These are phyloP conservation scores for Phytophthora tentaculata DNA, from an alignment of 352 stramenopile species.

Conservation along the genomic window DNA sequence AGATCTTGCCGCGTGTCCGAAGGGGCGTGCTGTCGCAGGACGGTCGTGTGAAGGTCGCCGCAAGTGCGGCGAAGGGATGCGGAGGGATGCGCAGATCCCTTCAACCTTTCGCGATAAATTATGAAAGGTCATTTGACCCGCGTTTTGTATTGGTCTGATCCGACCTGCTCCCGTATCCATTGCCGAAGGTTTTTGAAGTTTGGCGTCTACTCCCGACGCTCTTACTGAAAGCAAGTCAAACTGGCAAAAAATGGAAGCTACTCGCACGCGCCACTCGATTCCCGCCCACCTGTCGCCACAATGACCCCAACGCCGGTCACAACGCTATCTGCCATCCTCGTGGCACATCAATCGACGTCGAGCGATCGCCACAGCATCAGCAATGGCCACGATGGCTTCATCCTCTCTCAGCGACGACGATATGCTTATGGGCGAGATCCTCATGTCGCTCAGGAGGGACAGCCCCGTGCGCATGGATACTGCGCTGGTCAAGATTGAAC, in stretches of 20 bases:
- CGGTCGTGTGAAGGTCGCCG: constrained; percentile 37
- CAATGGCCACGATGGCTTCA: constrained; percentile 17
- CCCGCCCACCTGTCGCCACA: constrained; percentile 28
- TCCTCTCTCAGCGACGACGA: constrained; percentile 59
- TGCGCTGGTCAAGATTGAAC: constrained; percentile 12
- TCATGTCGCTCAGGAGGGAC: constrained; percentile 76
- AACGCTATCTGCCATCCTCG: constrained; percentile 30
- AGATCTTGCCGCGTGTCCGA: constrained; percentile 34
- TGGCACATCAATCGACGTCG: constrained; percentile 10
- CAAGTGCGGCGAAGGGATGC: constrained; percentile 42
- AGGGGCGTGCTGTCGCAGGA: constrained; percentile 28
- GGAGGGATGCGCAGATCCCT: constrained; percentile 12
- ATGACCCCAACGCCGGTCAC: constrained; percentile 25
- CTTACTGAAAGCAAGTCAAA: constrained; percentile 33
- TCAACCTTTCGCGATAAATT: constrained; percentile 27
- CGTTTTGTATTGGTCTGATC: constrained; percentile 27
- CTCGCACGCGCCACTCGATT: constrained; percentile 24
- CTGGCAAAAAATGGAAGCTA: constrained; percentile 39
- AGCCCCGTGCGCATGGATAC: constrained; percentile 5
- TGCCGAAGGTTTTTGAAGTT: constrained; percentile 42
- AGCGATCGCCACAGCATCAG: neutral
- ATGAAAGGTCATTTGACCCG: constrained; percentile 9
- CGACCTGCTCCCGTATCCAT: neutral
- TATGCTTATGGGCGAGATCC: constrained; percentile 79
- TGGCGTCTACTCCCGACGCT: constrained; percentile 20